Conservation (phyloP, 805 yeast species). For the Debaryomyces castellii region DNA sequence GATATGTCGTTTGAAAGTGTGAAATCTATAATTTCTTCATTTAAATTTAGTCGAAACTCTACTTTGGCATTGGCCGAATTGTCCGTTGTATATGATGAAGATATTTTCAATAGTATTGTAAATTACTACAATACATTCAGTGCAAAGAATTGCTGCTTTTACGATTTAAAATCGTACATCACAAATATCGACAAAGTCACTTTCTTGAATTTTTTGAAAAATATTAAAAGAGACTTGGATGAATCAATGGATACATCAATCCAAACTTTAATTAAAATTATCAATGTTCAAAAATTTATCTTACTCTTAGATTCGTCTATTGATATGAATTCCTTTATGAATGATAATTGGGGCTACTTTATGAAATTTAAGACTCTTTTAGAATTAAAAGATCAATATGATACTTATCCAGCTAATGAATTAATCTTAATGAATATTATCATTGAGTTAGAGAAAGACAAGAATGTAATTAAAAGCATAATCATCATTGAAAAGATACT, state of each 20-base stretch:
- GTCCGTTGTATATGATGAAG: conserved; percentile 16
- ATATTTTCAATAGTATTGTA: conserved; percentile 26
- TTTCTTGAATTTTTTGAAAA: conserved; percentile 5
- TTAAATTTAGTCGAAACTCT: conserved; percentile 23
- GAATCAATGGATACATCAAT: conserved; percentile 13
- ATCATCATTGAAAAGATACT: conserved; percentile 59
- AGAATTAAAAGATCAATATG: conserved; percentile 50
- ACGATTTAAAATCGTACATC: conserved; percentile 50
- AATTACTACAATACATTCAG: conserved; percentile 48
- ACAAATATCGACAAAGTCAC: conserved; percentile 6
- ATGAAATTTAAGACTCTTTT: conserved; percentile 28
- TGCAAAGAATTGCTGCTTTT: conserved; percentile 62
- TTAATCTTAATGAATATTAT: conserved; percentile 55
- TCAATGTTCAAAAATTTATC: conserved; percentile 51
- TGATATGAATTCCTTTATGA: conserved; percentile 11
- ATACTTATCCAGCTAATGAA: conserved; percentile 70
- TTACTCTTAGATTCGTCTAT: conserved; percentile 17
- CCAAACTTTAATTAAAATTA: conserved; percentile 20
- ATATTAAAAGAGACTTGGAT: conserved; percentile 15
- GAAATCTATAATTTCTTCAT: conserved; percentile 8
- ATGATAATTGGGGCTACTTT: conserved; percentile 17
- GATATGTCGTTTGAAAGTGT: conserved; percentile 31
- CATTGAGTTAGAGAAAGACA: conserved; percentile 16
- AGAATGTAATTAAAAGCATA: conserved; percentile 38
- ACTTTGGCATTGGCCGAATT: conserved; percentile 28